phyloP scores from a whole-genome alignment of 202 grass and related monocot genomes.

The Schoenoplectus tabernaemontani region DNA sequence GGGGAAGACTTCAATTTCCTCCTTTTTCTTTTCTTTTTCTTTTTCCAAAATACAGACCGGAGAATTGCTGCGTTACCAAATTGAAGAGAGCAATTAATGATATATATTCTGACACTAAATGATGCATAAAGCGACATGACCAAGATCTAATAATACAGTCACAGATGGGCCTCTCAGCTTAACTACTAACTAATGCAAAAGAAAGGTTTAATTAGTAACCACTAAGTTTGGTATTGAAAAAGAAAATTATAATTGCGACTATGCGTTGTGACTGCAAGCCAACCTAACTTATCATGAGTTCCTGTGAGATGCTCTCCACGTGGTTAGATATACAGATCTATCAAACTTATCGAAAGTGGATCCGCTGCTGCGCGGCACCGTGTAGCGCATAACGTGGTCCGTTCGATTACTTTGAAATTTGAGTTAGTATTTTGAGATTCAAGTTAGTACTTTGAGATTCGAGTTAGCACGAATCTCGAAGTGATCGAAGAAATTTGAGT shows the following conservation, averaged over 20 bases:
- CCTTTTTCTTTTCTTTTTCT: not conserved
- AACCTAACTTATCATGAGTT: constrained; percentile 4
- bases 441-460: no score
- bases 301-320: constrained; percentile 9
- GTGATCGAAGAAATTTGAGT: no score
- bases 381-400: no score
- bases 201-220: not conserved
- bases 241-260: constrained; percentile 4
- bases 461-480: no score
- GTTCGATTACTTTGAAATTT: no score
- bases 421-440: no score
- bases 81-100: not conserved
- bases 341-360: not conserved
- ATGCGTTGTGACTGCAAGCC: not conserved
- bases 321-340: constrained; percentile 2
- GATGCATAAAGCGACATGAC: not conserved
- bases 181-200: constrained; percentile 13
- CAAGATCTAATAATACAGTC: constrained; percentile 16
- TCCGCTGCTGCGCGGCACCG: no score
- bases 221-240: not conserved
- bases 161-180: constrained; percentile 8
- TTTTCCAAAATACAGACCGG: constrained; percentile 3
- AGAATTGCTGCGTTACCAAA: not conserved
- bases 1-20: not conserved
- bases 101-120: not conserved